Conservation (phyloP, 305 asterid genomes). For the Rubia peregrina region DNA sequence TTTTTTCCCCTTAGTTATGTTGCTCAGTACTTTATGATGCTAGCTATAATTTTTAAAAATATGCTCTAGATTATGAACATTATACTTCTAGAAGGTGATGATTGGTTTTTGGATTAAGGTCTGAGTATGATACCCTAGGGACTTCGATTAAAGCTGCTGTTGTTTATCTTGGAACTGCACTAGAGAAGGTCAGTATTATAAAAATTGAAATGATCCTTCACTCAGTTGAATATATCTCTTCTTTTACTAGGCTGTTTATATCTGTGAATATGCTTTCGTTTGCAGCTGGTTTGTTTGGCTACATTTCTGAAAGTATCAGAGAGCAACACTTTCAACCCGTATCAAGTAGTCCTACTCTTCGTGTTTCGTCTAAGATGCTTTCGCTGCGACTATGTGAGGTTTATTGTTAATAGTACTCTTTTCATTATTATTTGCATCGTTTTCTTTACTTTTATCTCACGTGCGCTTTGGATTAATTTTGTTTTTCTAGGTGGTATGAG, state of each 20-base stretch:
- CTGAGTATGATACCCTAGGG: conserved; percentile 94
- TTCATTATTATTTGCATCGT: too few relatives aligned
- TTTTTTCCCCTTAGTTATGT: background rate
- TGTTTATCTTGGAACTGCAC: conserved; percentile 76
- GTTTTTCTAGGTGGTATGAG: too few relatives aligned
- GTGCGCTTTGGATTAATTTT: too few relatives aligned
- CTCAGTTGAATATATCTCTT: background rate
- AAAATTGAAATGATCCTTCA: conserved; percentile 6
- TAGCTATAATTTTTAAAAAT: background rate
- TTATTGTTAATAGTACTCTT: too few relatives aligned
- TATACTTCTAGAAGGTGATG: background rate
- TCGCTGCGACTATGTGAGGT: too few relatives aligned
- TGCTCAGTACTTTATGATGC: background rate
- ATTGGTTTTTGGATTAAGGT: conserved; percentile 33
- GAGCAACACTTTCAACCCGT: conserved; percentile 84
- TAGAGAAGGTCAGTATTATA: conserved; percentile 60
- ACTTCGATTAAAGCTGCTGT: conserved; percentile 80
- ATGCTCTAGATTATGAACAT: background rate
- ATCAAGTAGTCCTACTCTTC: conserved; percentile 49
- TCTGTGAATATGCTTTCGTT: conserved; percentile 13
- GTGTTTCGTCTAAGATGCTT: background rate
- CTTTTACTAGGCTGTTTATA: conserved; percentile 3
- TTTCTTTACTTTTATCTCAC: too few relatives aligned
- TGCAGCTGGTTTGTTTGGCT: conserved; percentile 95
- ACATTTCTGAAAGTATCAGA: conserved; percentile 96